phyloP scores from a whole-genome alignment of 306 rosid genomes.

The Pyrus communis region DNA sequence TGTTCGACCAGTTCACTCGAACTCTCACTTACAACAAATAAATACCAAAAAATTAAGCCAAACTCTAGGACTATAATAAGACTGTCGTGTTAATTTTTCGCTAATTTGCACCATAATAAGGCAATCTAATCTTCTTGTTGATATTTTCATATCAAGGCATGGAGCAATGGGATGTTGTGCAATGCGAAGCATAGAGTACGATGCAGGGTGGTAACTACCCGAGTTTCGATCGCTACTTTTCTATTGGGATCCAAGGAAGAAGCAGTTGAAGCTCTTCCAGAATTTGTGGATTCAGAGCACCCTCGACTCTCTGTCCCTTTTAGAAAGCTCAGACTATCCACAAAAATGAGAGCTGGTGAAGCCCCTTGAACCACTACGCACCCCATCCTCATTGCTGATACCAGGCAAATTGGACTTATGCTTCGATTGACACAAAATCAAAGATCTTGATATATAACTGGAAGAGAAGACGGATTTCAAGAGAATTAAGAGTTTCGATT shows the following conservation, averaged over 20 bases:
- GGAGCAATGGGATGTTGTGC: constrained; percentile 66
- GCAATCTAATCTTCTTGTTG: too few species aligned
- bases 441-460: too few species aligned
- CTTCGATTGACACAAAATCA: too few species aligned
- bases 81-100: too few species aligned
- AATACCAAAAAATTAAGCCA: too few species aligned
- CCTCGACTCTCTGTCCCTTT: constrained; percentile 32
- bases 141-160: constrained; percentile 3
- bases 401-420: neutral
- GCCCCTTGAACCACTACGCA: constrained; percentile 32
- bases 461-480: too few species aligned
- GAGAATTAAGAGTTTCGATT: too few species aligned
- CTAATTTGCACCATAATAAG: too few species aligned
- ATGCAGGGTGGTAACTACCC: constrained; percentile 38
- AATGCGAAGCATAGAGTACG: constrained; percentile 47
- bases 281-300: constrained; percentile 38
- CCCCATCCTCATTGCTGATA: neutral
- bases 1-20: too few species aligned
- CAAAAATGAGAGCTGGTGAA: constrained; percentile 28
- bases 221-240: constrained; percentile 37
- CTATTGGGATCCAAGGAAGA: constrained; percentile 36
- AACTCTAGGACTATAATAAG: too few species aligned
- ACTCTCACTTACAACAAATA: too few species aligned
- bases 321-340: constrained; percentile 28
- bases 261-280: constrained; percentile 36